Evolutionary conservation across 176 grass and related monocot species (phyloP).

Genomic region (Avena eriantha): DNA sequence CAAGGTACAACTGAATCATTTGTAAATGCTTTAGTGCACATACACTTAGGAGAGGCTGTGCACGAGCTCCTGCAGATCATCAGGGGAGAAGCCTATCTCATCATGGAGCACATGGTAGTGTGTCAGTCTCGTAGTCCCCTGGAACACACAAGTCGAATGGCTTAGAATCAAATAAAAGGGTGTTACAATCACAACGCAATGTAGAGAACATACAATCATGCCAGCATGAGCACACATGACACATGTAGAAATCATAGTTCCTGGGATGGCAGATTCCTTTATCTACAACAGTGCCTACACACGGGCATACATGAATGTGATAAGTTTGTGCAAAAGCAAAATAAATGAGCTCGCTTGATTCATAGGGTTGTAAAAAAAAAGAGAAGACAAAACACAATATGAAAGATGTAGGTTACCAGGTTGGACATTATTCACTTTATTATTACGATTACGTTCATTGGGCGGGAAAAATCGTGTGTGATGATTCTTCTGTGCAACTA

Average conservation of each 20-base stretch:
- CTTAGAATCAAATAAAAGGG: not conserved
- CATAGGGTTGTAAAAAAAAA: too few species aligned
- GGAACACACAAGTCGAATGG: not conserved
- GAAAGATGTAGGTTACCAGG: slow-evolving; percentile 15
- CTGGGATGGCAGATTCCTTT: slow-evolving; percentile 60
- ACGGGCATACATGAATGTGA: not conserved
- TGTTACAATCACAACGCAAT: not conserved
- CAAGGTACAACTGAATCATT: not conserved
- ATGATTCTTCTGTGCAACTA: slow-evolving; percentile 74
- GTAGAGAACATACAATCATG: slow-evolving; percentile 50
- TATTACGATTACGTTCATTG: not conserved
- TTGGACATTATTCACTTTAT: slow-evolving; percentile 1
- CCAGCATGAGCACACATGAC: slow-evolving; percentile 72
- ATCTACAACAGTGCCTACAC: slow-evolving; percentile 68
- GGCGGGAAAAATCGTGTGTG: slow-evolving; percentile 65
- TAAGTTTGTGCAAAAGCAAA: too few species aligned
- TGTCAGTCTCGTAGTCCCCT: slow-evolving; percentile 73
- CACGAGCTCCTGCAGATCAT: slow-evolving; percentile 63
- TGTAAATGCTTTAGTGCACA: not conserved
- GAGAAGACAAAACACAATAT: not conserved
- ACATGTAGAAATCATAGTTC: slow-evolving; percentile 74
- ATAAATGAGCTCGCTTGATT: too few species aligned
- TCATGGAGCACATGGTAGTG: slow-evolving; percentile 73
- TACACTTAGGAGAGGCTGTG: slow-evolving; percentile 73
- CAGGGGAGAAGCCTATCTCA: slow-evolving; percentile 60